Conservation (phyloP, 495 filamentous ascomycete genomes). For the Podospora comata region DNA sequence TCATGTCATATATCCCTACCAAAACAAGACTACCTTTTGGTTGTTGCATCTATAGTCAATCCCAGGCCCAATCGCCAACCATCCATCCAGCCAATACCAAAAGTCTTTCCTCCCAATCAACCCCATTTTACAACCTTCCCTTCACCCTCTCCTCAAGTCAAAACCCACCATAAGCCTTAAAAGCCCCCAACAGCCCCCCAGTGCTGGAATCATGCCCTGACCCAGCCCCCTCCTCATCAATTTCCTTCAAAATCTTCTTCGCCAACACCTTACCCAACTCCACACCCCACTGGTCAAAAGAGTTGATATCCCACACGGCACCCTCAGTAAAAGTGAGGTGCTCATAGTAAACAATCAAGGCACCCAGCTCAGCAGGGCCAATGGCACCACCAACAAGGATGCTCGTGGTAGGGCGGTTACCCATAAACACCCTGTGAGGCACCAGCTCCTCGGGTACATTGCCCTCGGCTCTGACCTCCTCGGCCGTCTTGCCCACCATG, state of each 20-base stretch:
- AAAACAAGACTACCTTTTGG: not conserved
- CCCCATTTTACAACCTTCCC: slow-evolving; percentile 4
- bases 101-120: not conserved
- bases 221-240: slow-evolving; percentile 69
- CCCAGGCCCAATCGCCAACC: no score
- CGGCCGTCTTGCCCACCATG: slow-evolving; percentile 95
- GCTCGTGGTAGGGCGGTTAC: slow-evolving; percentile 93
- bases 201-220: slow-evolving; percentile 80
- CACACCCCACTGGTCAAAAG: slow-evolving; percentile 98
- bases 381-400: slow-evolving; percentile 88
- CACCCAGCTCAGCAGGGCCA: slow-evolving; percentile 88
- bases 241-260: slow-evolving; percentile 79
- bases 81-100: no score
- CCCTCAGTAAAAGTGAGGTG: slow-evolving; percentile 97
- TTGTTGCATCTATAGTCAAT: not conserved
- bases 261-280: slow-evolving; percentile 95
- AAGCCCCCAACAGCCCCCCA: slow-evolving; percentile 80
- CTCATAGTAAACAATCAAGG: slow-evolving; percentile 97
- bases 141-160: slow-evolving; percentile 11
- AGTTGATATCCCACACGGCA: slow-evolving; percentile 98
- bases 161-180: slow-evolving; percentile 51
- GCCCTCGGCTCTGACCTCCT: slow-evolving; percentile 85
- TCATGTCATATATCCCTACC: not conserved
- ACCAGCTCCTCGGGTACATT: slow-evolving; percentile 72
- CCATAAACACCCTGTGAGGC: slow-evolving; percentile 98